Percentiles rank a stretch among this genome's conserved stretches.
Evolutionary conservation across 2,329 filamentous ascomycete genomes (phyloP).

Genomic region (Pyrenochaeta sp.): DNA sequence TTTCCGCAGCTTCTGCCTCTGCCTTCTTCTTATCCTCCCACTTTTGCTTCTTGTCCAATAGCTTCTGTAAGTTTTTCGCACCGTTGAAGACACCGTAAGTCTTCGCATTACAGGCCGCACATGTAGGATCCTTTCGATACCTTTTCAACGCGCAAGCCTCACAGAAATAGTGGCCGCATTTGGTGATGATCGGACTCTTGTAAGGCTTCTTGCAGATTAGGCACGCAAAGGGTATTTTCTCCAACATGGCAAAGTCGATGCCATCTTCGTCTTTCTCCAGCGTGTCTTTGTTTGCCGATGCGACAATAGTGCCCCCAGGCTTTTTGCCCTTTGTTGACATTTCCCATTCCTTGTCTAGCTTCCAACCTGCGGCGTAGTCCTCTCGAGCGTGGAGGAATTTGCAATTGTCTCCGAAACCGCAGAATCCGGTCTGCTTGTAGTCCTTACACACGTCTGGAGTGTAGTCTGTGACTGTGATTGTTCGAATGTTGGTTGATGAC

Average conservation of each 20-base stretch:
- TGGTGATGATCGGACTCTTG: constrained; percentile 81
- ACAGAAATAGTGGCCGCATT: constrained; percentile 97
- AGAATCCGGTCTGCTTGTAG: constrained; percentile 75
- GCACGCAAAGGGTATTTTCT: constrained; percentile 89
- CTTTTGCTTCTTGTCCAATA: constrained; percentile 77
- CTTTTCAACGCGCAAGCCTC: constrained; percentile 85
- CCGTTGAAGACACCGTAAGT: constrained; percentile 91
- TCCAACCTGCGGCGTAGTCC: constrained; percentile 91
- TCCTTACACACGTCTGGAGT: constrained; percentile 96
- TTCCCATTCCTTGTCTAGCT: constrained; percentile 95
- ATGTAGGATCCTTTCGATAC: constrained; percentile 86
- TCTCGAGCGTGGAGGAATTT: constrained; percentile 81
- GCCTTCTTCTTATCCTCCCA: constrained; percentile 66
- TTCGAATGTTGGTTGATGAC: constrained; percentile 87
- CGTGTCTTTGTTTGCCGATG: constrained; percentile 63
- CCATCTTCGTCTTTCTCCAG: constrained; percentile 57
- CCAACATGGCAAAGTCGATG: constrained; percentile 75
- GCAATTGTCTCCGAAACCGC: constrained; percentile 79
- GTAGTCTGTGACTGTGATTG: constrained; percentile 89
- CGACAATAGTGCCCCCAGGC: constrained; percentile 61
- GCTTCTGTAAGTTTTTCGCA: constrained; percentile 81
- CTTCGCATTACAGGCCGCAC: constrained; percentile 83
- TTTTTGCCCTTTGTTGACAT: constrained; percentile 72
- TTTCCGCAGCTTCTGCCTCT: constrained; percentile 59
- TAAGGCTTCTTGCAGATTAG: constrained; percentile 85